A percentile compares a stretch with the other conserved stretches of the same genome.
Evolutionary conservation across 768 basidiomycete genomes (phyloP).

Genomic region (Macrolepiota albuminosa): DNA sequence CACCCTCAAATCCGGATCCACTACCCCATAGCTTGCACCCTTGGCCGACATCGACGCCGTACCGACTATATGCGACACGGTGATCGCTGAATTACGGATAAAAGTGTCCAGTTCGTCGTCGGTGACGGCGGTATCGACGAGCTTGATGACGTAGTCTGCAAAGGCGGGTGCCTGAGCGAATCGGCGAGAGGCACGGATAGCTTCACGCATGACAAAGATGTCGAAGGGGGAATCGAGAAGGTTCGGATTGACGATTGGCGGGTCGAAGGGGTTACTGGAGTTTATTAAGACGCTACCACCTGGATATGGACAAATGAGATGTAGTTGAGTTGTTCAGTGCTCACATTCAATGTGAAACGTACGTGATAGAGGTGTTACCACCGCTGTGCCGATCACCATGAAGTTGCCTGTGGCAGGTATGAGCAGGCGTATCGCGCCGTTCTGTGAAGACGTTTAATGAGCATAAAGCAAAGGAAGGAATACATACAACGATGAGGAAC

Average conservation of each 20-base stretch:
- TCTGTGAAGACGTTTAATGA: constrained; percentile 2
- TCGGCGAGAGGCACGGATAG: constrained; percentile 19
- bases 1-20: constrained; percentile 33
- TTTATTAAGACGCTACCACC: constrained; percentile 28
- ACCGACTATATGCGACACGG: constrained; percentile 29
- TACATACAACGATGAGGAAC: constrained; percentile 25
- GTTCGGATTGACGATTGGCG: constrained; percentile 44
- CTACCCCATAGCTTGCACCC: constrained; percentile 26
- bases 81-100: constrained; percentile 20
- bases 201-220: constrained; percentile 22
- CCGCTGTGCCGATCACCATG: constrained; percentile 20
- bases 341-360: not conserved
- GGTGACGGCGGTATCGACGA: constrained; percentile 21
- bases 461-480: constrained; percentile 1
- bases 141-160: constrained; percentile 20
- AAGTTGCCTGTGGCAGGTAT: constrained; percentile 22
- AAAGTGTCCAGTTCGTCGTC: constrained; percentile 26
- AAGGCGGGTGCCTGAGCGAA: constrained; percentile 23
- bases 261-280: constrained; percentile 37
- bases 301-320: not conserved
- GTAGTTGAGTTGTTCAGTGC: not conserved
- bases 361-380: constrained; percentile 26
- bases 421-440: constrained; percentile 18
- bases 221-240: constrained; percentile 31
- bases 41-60: constrained; percentile 29